Percentiles rank a stretch among this genome's conserved stretches.
phyloP scores from a whole-genome alignment of 106 monocot genomes.

The Phalaenopsis aphrodite region DNA sequence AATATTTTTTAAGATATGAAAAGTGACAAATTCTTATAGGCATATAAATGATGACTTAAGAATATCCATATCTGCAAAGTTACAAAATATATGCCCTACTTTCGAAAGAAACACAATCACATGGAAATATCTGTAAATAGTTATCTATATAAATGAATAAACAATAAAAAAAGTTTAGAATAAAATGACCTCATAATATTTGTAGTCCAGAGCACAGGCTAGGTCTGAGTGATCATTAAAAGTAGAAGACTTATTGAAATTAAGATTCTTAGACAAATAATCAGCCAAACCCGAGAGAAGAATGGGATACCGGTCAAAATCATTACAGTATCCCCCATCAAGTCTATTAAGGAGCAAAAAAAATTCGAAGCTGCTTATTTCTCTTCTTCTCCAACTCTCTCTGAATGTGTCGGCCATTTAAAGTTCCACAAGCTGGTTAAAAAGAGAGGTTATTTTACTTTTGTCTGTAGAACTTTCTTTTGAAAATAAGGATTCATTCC shows the following conservation, averaged over 20 bases:
- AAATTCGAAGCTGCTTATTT: slow-evolving; percentile 96
- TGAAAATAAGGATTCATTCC: slow-evolving; percentile 72
- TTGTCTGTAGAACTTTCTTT: slow-evolving; percentile 66
- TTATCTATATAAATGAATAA: neutral
- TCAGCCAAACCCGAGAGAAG: slow-evolving; percentile 96
- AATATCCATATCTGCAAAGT: slow-evolving; percentile 95
- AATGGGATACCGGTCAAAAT: slow-evolving; percentile 92
- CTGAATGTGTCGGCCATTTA: slow-evolving; percentile 87
- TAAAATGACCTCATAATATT: slow-evolving; percentile 70
- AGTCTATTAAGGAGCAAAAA: slow-evolving; percentile 91
- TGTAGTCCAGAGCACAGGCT: slow-evolving; percentile 78
- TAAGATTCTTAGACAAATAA: slow-evolving; percentile 93
- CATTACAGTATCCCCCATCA: slow-evolving; percentile 95
- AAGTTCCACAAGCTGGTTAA: slow-evolving; percentile 70
- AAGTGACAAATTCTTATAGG: neutral
- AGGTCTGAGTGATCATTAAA: slow-evolving; percentile 96
- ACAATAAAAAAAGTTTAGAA: neutral
- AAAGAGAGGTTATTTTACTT: slow-evolving; percentile 62
- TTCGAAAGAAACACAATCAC: slow-evolving; percentile 3
- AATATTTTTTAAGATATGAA: neutral
- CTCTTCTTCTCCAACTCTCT: slow-evolving; percentile 93
- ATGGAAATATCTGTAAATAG: neutral
- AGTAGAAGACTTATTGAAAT: slow-evolving; percentile 86
- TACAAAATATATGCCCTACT: slow-evolving; percentile 87
- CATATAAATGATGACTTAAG: slow-evolving; percentile 55